Evolutionary conservation across 2,329 filamentous ascomycete species (phyloP).

Genomic region (Claviceps cyperi): DNA sequence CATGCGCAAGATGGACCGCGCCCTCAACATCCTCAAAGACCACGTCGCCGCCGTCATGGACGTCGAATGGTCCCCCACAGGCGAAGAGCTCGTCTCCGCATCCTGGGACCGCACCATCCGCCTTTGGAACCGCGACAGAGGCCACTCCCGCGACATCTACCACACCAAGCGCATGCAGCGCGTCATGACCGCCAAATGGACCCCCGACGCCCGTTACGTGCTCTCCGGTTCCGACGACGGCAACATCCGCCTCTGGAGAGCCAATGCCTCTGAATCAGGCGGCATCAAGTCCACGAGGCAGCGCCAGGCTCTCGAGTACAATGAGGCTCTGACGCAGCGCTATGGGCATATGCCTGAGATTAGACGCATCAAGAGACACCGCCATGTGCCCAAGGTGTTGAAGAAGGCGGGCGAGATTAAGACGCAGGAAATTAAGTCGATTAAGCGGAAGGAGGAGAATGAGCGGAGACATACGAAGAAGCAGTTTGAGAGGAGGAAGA

Average conservation of each 20-base stretch:
- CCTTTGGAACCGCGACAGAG: slow-evolving; percentile 65
- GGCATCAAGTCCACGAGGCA: slow-evolving; percentile 78
- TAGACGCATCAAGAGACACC: slow-evolving; percentile 73
- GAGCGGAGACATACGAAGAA: slow-evolving; percentile 83
- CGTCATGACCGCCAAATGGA: slow-evolving; percentile 74
- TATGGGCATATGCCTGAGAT: slow-evolving; percentile 97
- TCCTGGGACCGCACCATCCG: slow-evolving; percentile 77
- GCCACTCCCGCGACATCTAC: slow-evolving; percentile 84
- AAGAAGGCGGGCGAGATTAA: slow-evolving; percentile 98
- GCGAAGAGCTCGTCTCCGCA: slow-evolving; percentile 81
- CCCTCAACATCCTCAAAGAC: slow-evolving; percentile 79
- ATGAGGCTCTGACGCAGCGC: slow-evolving; percentile 65
- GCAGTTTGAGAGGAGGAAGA: slow-evolving; percentile 55
- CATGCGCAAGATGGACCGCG: slow-evolving; percentile 77
- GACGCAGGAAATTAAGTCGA: slow-evolving; percentile 67
- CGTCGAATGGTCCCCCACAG: slow-evolving; percentile 87
- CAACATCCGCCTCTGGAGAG: slow-evolving; percentile 75
- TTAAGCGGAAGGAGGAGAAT: slow-evolving; percentile 89
- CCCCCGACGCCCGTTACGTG: slow-evolving; percentile 78
- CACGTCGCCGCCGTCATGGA: slow-evolving; percentile 90
- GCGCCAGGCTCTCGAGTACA: slow-evolving; percentile 81
- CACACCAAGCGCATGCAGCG: slow-evolving; percentile 97
- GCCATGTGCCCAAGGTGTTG: slow-evolving; percentile 80
- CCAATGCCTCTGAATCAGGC: slow-evolving; percentile 67
- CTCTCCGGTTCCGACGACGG: slow-evolving; percentile 89